Evolutionary conservation across 768 basidiomycete species (phyloP).

Genomic region (Tylopilus vinaceipallidus): DNA sequence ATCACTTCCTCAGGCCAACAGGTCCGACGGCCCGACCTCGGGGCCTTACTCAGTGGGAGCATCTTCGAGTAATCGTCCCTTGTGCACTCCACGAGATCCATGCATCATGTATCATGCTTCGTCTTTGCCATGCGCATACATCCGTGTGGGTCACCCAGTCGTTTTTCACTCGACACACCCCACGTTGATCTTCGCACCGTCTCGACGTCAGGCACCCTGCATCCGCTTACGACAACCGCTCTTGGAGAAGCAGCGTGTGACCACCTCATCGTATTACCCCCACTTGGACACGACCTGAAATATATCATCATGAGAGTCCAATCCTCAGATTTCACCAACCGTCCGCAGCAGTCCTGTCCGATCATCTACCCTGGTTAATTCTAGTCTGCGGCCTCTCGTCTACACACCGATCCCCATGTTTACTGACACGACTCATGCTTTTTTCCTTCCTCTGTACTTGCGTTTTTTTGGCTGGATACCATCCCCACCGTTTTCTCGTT

Average conservation of each 20-base stretch:
- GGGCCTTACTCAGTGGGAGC: background rate
- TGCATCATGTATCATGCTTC: conserved; percentile 6
- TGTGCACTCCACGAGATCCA: background rate
- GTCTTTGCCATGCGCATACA: too few relatives aligned
- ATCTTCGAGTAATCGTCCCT: too few relatives aligned
- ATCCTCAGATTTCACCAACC: background rate
- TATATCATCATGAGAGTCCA: conserved; percentile 1
- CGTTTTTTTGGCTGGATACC: conserved; percentile 16
- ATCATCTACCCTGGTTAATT: conserved; percentile 13
- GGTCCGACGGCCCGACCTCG: background rate
- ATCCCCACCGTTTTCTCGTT: background rate
- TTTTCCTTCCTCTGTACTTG: conserved; percentile 21
- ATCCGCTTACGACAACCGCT: conserved; percentile 16
- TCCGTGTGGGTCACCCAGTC: conserved; percentile 7
- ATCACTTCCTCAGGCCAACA: background rate
- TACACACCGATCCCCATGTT: background rate
- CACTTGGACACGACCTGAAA: conserved; percentile 1
- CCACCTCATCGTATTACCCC: background rate
- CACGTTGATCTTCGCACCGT: background rate
- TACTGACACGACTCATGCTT: background rate
- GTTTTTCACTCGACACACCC: background rate
- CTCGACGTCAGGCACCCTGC: conserved; percentile 12
- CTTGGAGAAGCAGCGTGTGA: conserved; percentile 14
- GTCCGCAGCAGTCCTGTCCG: conserved; percentile 2
- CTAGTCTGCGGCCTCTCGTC: conserved; percentile 1